Evolutionary conservation across 2,329 filamentous ascomycete species (phyloP).

Genomic region (Fusarium sambucinum): DNA sequence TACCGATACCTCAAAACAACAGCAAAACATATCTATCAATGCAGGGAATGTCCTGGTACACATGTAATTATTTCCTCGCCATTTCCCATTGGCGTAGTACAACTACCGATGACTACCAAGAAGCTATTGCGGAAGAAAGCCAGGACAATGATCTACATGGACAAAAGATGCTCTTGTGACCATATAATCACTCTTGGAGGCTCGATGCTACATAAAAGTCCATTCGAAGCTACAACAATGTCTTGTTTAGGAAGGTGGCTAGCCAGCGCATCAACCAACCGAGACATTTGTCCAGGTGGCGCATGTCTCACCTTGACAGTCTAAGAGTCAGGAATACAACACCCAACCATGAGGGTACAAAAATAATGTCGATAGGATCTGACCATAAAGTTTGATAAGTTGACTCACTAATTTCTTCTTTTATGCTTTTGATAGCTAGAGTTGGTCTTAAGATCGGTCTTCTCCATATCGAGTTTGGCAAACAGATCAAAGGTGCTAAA

Average conservation of each 20-base stretch:
- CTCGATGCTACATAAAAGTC: constrained; percentile 14
- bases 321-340: neutral
- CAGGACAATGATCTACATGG: neutral
- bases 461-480: too few relatives aligned
- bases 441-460: too few relatives aligned
- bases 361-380: neutral
- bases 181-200: neutral
- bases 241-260: constrained; percentile 22
- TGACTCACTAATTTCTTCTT: neutral
- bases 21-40: too few relatives aligned
- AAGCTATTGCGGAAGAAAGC: neutral
- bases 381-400: neutral
- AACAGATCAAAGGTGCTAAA: too few relatives aligned
- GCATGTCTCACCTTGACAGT: constrained; percentile 16
- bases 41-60: neutral
- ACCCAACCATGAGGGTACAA: neutral
- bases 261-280: neutral
- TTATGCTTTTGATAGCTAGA: neutral
- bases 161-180: constrained; percentile 7
- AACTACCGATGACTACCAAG: neutral
- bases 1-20: neutral
- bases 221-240: neutral
- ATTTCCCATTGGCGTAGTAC: too few relatives aligned
- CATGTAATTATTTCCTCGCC: neutral
- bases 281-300: constrained; percentile 27